Percentiles rank a stretch among this genome's conserved stretches.
Conservation (phyloP, 257 asterid species). For the Solanum pennellii region DNA sequence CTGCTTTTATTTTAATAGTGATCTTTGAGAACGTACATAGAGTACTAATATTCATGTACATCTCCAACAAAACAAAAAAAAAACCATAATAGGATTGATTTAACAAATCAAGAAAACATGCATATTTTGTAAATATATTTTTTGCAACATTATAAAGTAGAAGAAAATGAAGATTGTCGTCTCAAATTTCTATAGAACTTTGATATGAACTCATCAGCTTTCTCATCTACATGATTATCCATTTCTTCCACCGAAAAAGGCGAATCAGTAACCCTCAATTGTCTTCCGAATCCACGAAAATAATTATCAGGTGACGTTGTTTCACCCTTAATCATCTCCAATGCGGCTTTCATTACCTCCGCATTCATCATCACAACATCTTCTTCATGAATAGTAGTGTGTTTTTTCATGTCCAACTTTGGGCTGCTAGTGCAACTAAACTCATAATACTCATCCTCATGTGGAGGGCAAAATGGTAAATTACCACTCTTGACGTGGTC, state of each 20-base stretch:
- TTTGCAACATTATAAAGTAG: not conserved
- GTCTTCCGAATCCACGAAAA: not conserved
- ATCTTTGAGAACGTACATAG: not conserved
- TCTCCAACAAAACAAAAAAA: not conserved
- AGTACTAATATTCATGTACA: not conserved
- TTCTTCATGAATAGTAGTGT: not conserved
- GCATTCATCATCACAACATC: not conserved
- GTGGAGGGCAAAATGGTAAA: not conserved
- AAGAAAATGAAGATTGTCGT: not conserved
- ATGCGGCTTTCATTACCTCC: not conserved
- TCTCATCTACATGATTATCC: slow-evolving; percentile 7
- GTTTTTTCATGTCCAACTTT: not conserved
- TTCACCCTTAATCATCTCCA: not conserved
- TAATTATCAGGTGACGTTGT: not conserved
- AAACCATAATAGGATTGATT: not conserved
- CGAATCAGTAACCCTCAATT: slow-evolving; percentile 9
- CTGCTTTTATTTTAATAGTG: not conserved
- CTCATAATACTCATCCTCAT: not conserved
- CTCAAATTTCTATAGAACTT: slow-evolving; percentile 6
- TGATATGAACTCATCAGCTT: slow-evolving; percentile 7
- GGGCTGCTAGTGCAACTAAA: slow-evolving; percentile 13
- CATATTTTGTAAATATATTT: no score
- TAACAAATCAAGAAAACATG: not conserved
- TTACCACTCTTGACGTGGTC: not conserved
- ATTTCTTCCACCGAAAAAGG: not conserved